These are phyloP conservation scores for Penicillium decumbens DNA, from an alignment of 2,329 filamentous ascomycete genomes.

Conservation along the genomic window DNA sequence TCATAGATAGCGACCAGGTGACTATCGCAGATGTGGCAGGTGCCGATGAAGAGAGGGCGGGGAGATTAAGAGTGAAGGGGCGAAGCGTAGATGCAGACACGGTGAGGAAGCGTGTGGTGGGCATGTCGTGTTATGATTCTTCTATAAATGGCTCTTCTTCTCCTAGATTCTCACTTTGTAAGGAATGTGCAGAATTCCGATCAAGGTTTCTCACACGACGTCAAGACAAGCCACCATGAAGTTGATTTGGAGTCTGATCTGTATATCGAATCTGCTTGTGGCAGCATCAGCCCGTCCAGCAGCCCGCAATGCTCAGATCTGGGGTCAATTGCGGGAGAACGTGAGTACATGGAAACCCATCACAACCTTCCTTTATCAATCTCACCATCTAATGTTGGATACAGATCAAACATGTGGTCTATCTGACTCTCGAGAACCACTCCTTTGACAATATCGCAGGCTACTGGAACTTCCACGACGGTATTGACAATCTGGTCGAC, in stretches of 20 bases:
- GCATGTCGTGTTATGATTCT: background rate
- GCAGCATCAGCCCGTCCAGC: conserved; percentile 17
- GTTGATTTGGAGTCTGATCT: conserved; percentile 7
- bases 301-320: conserved; percentile 11
- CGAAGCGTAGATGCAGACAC: background rate
- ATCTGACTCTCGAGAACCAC: conserved; percentile 40
- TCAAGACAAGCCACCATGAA: conserved; percentile 15
- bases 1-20: background rate
- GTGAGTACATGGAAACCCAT: conserved; percentile 9
- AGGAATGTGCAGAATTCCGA: background rate
- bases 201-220: background rate
- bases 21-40: background rate
- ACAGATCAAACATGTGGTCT: conserved; percentile 36
- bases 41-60: background rate
- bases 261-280: conserved; percentile 12
- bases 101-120: background rate
- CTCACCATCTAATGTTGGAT: background rate
- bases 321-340: conserved; percentile 24
- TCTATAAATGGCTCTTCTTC: background rate
- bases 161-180: background rate
- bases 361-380: background rate
- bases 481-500: conserved; percentile 36
- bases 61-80: background rate
- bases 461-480: conserved; percentile 36
- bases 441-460: conserved; percentile 42